These are phyloP conservation scores for Alternaria postmessia DNA, from an alignment of 2,329 filamentous ascomycete species.

Conservation along the genomic window DNA sequence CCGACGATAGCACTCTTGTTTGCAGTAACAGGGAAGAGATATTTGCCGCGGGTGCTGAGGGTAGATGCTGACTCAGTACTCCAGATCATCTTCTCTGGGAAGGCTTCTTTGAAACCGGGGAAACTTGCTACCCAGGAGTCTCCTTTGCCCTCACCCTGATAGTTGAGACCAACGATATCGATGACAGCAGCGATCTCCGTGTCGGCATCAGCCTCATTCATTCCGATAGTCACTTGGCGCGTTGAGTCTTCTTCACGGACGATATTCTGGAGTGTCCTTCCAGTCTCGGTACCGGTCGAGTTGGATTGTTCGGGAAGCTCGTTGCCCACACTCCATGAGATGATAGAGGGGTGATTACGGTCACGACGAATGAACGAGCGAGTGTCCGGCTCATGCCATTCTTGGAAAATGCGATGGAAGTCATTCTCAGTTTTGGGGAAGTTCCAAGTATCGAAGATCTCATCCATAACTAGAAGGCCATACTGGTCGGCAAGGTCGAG, in stretches of 20 bases:
- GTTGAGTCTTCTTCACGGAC: conserved; percentile 59
- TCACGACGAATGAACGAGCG: conserved; percentile 63
- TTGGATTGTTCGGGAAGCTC: conserved; percentile 61
- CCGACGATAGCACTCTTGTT: conserved; percentile 52
- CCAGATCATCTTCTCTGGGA: conserved; percentile 57
- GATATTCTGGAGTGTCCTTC: conserved; percentile 53
- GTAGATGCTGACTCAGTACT: conserved; percentile 49
- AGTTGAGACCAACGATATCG: conserved; percentile 63
- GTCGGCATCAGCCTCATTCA: conserved; percentile 57
- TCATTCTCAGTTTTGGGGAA: conserved; percentile 58
- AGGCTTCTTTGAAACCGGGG: conserved; percentile 55
- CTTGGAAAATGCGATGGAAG: conserved; percentile 61
- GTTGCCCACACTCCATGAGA: conserved; percentile 64
- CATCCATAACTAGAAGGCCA: conserved; percentile 62
- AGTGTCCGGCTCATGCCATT: conserved; percentile 64
- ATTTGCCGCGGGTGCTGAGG: conserved; percentile 61
- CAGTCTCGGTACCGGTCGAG: conserved; percentile 43
- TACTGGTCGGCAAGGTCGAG: conserved; percentile 60
- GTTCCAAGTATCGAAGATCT: conserved; percentile 64
- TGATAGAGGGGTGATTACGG: conserved; percentile 63
- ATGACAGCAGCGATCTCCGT: conserved; percentile 52
- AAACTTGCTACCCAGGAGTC: conserved; percentile 53
- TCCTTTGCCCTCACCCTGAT: conserved; percentile 61
- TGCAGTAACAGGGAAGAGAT: conserved; percentile 61
- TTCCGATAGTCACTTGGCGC: conserved; percentile 55